Evolutionary conservation across 208 protist species (phyloP).

Genomic region (Leptomonas pyrrhocoris): DNA sequence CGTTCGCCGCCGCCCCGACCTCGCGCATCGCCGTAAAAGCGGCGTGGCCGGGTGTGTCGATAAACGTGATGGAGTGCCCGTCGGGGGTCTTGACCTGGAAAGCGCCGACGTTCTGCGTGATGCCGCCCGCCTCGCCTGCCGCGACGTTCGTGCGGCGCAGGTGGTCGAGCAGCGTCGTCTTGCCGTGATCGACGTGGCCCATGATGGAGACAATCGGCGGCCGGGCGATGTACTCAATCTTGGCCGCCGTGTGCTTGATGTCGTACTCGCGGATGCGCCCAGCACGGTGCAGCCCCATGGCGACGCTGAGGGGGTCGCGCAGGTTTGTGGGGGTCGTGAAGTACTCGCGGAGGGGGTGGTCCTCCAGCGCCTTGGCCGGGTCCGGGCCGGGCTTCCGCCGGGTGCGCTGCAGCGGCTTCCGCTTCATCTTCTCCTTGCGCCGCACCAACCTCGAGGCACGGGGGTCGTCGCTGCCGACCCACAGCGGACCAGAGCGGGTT

Average conservation of each 20-base stretch:
- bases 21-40: slow-evolving; percentile 95
- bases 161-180: slow-evolving; percentile 97
- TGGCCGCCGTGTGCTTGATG: slow-evolving; percentile 82
- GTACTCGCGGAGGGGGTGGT: slow-evolving; percentile 86
- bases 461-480: slow-evolving; percentile 88
- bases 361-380: slow-evolving; percentile 72
- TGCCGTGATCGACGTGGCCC: slow-evolving; percentile 99
- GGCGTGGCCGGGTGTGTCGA: slow-evolving; percentile 98
- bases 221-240: slow-evolving; percentile 75
- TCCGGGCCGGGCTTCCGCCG: slow-evolving; percentile 78
- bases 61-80: slow-evolving; percentile 92
- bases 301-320: slow-evolving; percentile 80
- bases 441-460: slow-evolving; percentile 77
- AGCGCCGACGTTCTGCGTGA: slow-evolving; percentile 98
- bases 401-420: slow-evolving; percentile 75
- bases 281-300: slow-evolving; percentile 75
- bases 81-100: slow-evolving; percentile 75
- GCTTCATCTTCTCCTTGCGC: slow-evolving; percentile 83
- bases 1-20: slow-evolving; percentile 94
- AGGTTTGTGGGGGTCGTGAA: slow-evolving; percentile 87
- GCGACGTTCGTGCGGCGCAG: slow-evolving; percentile 94
- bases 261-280: slow-evolving; percentile 83
- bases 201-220: slow-evolving; percentile 98
- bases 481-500: slow-evolving; percentile 78
- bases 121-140: slow-evolving; percentile 96